These are phyloP conservation scores for Thelonectria discophora DNA, from an alignment of 2,329 filamentous ascomycete genomes.

Conservation along the genomic window DNA sequence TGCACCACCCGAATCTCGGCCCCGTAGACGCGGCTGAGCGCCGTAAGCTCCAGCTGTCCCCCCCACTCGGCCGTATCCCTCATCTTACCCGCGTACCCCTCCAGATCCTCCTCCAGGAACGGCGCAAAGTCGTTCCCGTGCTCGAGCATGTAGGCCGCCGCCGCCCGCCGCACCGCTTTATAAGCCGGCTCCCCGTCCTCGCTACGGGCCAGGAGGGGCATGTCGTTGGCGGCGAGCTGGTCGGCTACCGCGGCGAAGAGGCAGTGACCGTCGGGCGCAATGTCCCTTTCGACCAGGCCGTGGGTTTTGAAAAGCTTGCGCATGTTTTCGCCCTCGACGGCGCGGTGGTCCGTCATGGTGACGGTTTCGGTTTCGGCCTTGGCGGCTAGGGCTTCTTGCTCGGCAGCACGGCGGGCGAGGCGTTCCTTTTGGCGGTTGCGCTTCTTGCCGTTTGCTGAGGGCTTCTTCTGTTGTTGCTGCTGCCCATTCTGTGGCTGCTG, in stretches of 20 bases:
- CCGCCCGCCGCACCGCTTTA: slow-evolving; percentile 71
- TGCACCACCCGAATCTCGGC: slow-evolving; percentile 88
- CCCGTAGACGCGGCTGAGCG: slow-evolving; percentile 81
- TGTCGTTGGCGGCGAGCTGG: slow-evolving; percentile 69
- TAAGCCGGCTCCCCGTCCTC: slow-evolving; percentile 58
- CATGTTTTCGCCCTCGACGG: slow-evolving; percentile 76
- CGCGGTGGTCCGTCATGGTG: slow-evolving; percentile 76
- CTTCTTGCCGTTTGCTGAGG: slow-evolving; percentile 71
- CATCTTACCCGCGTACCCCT: slow-evolving; percentile 78
- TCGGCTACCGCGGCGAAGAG: slow-evolving; percentile 92
- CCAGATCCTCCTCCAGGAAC: slow-evolving; percentile 85
- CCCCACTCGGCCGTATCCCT: slow-evolving; percentile 94
- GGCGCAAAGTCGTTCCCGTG: slow-evolving; percentile 84
- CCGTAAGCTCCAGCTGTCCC: slow-evolving; percentile 88
- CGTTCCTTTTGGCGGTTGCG: slow-evolving; percentile 92
- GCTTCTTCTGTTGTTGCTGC: slow-evolving; percentile 40
- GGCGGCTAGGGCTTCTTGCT: slow-evolving; percentile 74
- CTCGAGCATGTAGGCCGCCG: slow-evolving; percentile 78
- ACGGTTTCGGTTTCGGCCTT: slow-evolving; percentile 80
- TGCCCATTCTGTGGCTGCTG: slow-evolving; percentile 39
- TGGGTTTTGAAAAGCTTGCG: slow-evolving; percentile 69
- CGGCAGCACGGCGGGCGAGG: slow-evolving; percentile 86
- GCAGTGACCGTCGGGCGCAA: slow-evolving; percentile 92
- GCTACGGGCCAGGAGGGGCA: slow-evolving; percentile 54
- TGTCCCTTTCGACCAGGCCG: slow-evolving; percentile 76